These are phyloP conservation scores for Suillus americanus DNA, from an alignment of 768 basidiomycete species.

Conservation along the genomic window DNA sequence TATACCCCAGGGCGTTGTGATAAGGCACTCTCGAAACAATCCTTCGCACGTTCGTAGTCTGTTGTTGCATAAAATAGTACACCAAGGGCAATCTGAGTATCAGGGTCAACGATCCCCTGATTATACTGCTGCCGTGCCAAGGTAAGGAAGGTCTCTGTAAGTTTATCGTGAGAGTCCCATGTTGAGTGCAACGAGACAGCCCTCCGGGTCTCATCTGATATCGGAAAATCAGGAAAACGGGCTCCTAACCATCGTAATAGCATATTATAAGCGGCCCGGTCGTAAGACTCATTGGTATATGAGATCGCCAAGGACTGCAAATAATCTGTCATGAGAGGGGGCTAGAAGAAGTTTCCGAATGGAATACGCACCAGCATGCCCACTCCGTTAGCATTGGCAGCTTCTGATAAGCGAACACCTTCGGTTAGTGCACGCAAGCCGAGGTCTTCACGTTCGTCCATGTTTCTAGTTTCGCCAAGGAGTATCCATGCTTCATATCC, in stretches of 20 bases:
- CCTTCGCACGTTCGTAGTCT: constrained; percentile 86
- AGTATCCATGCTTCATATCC: constrained; percentile 92
- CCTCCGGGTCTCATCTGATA: constrained; percentile 55
- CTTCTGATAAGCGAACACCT: constrained; percentile 67
- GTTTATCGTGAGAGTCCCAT: constrained; percentile 81
- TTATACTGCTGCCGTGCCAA: constrained; percentile 83
- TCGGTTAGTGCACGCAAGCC: constrained; percentile 79
- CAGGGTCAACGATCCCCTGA: constrained; percentile 73
- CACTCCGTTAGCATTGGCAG: constrained; percentile 57
- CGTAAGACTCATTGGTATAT: constrained; percentile 92
- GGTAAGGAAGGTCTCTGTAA: constrained; percentile 80
- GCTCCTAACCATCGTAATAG: constrained; percentile 83
- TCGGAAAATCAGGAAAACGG: constrained; percentile 55
- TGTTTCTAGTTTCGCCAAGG: constrained; percentile 83
- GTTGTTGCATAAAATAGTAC: constrained; percentile 88
- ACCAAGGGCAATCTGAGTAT: constrained; percentile 91
- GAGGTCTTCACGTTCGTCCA: constrained; percentile 86
- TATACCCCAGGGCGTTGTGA: constrained; percentile 68
- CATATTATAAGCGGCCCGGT: constrained; percentile 82
- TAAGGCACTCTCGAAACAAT: constrained; percentile 91
- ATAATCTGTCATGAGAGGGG: not conserved
- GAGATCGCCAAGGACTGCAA: constrained; percentile 89
- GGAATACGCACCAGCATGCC: constrained; percentile 68
- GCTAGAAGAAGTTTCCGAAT: not conserved
- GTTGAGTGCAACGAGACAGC: constrained; percentile 55